Percentiles rank a stretch among this genome's conserved stretches.
Evolutionary conservation across 352 stramenopile species (phyloP).

Genomic region (Phytophthora vignae): DNA sequence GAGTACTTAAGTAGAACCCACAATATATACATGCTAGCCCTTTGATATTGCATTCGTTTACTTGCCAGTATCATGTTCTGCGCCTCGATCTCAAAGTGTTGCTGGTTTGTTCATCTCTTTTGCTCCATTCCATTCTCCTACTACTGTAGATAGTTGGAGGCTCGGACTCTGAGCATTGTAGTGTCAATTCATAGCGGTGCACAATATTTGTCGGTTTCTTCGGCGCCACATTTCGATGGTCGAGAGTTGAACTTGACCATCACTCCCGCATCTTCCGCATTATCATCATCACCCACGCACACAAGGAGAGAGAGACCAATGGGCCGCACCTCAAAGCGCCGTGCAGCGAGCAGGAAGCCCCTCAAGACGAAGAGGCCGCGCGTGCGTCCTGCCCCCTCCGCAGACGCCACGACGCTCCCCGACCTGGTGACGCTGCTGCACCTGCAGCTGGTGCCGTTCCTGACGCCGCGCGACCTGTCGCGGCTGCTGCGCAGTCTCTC

Average conservation of each 20-base stretch:
- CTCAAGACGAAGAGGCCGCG: slow-evolving; percentile 15
- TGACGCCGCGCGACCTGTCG: slow-evolving; percentile 31
- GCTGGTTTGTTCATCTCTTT: too few species aligned
- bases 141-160: too few species aligned
- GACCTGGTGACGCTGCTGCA: slow-evolving; percentile 37
- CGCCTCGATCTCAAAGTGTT: too few species aligned
- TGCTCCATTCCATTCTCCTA: too few species aligned
- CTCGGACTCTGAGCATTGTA: too few species aligned
- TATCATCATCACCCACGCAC: not conserved
- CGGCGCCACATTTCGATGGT: slow-evolving; percentile 11
- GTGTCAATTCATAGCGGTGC: too few species aligned
- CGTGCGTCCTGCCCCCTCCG: not conserved
- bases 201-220: not conserved
- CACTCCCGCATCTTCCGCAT: slow-evolving; percentile 12
- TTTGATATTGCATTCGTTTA: too few species aligned
- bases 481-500: slow-evolving; percentile 22
- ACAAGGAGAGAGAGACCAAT: not conserved
- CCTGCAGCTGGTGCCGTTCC: slow-evolving; percentile 34
- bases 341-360: not conserved
- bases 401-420: slow-evolving; percentile 1
- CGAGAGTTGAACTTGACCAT: slow-evolving; percentile 38
- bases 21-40: too few species aligned
- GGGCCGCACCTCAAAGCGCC: slow-evolving; percentile 7
- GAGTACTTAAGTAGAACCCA: too few species aligned
- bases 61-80: too few species aligned